Evolutionary conservation across 345 rosid species (phyloP).

Genomic region (Jatropha curcas): DNA sequence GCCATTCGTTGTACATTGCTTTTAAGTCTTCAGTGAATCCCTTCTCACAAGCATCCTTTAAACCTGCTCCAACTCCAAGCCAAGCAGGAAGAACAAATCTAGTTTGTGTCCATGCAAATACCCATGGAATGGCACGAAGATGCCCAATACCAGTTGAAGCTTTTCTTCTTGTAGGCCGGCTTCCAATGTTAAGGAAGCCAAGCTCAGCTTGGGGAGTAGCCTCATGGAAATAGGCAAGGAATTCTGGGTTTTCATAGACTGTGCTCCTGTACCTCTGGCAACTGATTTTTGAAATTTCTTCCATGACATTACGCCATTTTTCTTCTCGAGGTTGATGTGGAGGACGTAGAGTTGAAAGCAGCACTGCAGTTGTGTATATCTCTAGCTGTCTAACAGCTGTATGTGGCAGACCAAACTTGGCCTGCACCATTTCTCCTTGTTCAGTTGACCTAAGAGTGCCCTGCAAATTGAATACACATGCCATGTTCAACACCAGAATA

Average conservation of each 20-base stretch:
- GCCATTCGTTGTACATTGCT: constrained; percentile 95
- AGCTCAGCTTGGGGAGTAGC: constrained; percentile 99
- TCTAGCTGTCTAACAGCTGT: constrained; percentile 92
- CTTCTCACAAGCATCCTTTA: constrained; percentile 75
- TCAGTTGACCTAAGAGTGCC: constrained; percentile 94
- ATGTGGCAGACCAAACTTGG: constrained; percentile 91
- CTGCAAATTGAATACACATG: constrained; percentile 37
- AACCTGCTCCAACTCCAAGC: constrained; percentile 95
- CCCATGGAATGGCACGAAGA: constrained; percentile 98
- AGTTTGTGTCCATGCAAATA: constrained; percentile 97
- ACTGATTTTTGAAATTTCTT: constrained; percentile 84
- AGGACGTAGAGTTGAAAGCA: constrained; percentile 82
- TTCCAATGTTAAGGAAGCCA: constrained; percentile 93
- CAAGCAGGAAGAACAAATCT: constrained; percentile 98
- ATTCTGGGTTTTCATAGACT: constrained; percentile 90
- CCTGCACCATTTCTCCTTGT: constrained; percentile 99
- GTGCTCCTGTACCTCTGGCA: constrained; percentile 70
- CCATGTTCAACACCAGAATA: neutral
- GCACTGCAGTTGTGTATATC: constrained; percentile 94
- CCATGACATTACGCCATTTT: constrained; percentile 94
- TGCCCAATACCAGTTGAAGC: constrained; percentile 88
- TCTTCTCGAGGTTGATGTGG: constrained; percentile 89
- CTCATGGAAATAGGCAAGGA: constrained; percentile 87
- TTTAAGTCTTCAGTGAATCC: constrained; percentile 72
- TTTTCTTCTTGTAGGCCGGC: constrained; percentile 89